Base-by-base conservation (phyloP, 169 alveolate species). In the Eimeria brunetti region DNA sequence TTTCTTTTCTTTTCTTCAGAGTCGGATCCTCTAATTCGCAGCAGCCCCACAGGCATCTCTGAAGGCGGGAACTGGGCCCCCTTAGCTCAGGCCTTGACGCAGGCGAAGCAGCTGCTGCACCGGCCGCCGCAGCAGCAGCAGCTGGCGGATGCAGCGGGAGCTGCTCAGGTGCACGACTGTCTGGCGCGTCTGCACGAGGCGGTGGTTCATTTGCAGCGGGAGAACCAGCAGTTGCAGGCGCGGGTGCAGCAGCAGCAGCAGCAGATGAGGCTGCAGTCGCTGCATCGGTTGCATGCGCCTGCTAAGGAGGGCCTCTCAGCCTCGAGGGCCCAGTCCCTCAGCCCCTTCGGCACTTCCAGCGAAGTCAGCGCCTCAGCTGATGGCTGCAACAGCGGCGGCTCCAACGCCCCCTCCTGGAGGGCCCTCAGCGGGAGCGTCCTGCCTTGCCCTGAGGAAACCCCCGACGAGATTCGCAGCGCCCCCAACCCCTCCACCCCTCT, bases 401-500 rank as follows among this genome's bases (percentile, higher is more conserved):
- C 51, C 53, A 36, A 41, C 62, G 89, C 89, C 71, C 56, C 91
- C n/a, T 24, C 58, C 46, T 36, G 78, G 76, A 84, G 91, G 91
- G 91, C 76, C 38, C 58, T 84, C 6, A 84, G 91, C 16, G 91
- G 91, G 41, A 58, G 91, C 27, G 78, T 20, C 8, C 76, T 84
- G 46, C 91, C 91, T 36, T 33, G 73, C 56, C 78, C 91, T 2
- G 91, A 84, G 76, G 91, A 75, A 38, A 56, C 88, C 8, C 81
- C 78, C 22, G 95, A 89, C 56, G 88, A 75, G 62, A 75, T 89
- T 1, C 88, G 85, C 56, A 89, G 95, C 38, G 95, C 95, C 20
- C 95, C 95, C n/a, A 89, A 58, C 69, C 95, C 95, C 27, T 89
- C 95, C 18, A 89, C 95, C 5, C 95, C 95, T n/a, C 53, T 89